Evolutionary conservation across 352 stramenopile species (phyloP), one percentile per base, ranked within the genome.

Genomic region (Pseudoperonospora humuli): DNA sequence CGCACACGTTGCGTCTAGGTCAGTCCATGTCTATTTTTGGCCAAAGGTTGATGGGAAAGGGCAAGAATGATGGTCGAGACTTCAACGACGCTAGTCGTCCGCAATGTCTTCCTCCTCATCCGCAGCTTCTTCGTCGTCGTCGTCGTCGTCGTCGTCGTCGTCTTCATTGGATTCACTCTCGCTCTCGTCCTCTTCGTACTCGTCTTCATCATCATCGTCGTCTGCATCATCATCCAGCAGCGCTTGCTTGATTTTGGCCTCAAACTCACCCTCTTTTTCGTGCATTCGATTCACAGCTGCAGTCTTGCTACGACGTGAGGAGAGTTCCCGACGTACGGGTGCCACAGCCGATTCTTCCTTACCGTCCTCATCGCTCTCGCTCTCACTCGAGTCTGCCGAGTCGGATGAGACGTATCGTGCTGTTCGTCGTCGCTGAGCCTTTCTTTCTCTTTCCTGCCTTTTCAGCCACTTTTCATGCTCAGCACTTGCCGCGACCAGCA

Each of bases 221-320:
- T 79, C 64, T 1, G 61, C 64, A 19, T 75, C 52, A 15, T 67
- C 64, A 8, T 64, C 66, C 23, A 71, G 57, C 10, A 82, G 61
- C 3, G 70, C 74, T 25, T 69, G 59, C 39, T 83, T 74, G 39
- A 81, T 73, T 23, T 69, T 68, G 1, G 70, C 70, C 14, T 82
- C 65, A 29, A 77, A 75, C 14, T 80, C 68, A 13, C 63, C 59
- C 35, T 78, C 59, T 39, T 79, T 69, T 18, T 64, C 47, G 18
- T 75, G 69, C 66, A 86, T 86, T 8, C 73, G 70, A 46, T 61
- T 74, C 25, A 77, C 65, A 8, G 73, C 73, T 1, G 71, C 59
- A 6, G 62, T 67, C 41, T 77, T 85, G 43, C 70, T 83, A 25
- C 76, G 64, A 24, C 73, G 70, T 26, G 70, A 65, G 5, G 65